Base-by-base conservation (phyloP, 1,284 basidiomycete species). In the Mycena citricolor region DNA sequence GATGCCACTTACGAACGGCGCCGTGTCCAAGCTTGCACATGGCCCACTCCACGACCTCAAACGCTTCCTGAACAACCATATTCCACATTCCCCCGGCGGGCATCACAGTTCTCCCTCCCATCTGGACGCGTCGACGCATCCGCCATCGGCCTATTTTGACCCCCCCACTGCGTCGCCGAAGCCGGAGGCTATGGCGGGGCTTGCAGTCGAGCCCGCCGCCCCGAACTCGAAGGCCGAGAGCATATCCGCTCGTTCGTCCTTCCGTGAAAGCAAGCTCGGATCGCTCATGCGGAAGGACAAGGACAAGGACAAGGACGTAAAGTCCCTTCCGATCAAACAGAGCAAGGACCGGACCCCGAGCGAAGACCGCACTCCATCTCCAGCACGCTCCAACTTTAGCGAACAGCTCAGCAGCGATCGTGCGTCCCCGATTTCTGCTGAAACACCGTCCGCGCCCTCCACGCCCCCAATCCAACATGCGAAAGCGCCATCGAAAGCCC, bases 51-150 rank as follows among this genome's bases (percentile, higher is more conserved):
- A 90, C 66, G 93, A 95, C 64, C 80, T 97, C 56, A 91, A 91
- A 61, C 86, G 92, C 23, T 94, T 95, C 71, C 77, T 95, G 50
- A 90, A 94, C 67, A 81, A 90, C 65, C 90, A 93, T 66, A 85
- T 93, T 41, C 82, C 82, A 48, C 82, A 87, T 48, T 57, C 57
- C 16, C 54, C 32, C 49, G 48, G 33, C 55, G 52, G n/a, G 52
- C 57, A 40, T 55, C 57, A 48, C 44, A 37, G 16, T 13, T 25
- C 42, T 20, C 36, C 42, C 16, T 29, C 52, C 16, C 38, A 43
- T 28, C 34, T 30, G 7, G 43, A 36, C 21, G 52, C 49, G 38
- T 47, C 51, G 28, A 52, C 26, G 19, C 31, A 11, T 33, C 37
- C 47, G 52, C 41, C 46, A 29, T 14, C 23, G 10, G 12, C 32